Base-by-base conservation (phyloP, 2,329 filamentous ascomycete species). In the Botrytis paeoniae region DNA sequence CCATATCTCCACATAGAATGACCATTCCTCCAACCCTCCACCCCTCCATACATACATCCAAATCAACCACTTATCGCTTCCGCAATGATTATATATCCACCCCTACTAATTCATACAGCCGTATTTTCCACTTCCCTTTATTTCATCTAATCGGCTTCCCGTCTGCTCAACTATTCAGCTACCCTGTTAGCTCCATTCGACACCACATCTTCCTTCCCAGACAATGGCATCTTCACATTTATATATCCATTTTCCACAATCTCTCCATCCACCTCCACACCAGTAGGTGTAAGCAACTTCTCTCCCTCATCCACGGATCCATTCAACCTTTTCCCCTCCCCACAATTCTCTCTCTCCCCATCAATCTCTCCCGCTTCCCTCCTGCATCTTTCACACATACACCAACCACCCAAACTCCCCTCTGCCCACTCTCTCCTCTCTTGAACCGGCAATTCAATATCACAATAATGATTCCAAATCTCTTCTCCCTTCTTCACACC, bases 391-490 rank as follows among this genome's bases (percentile, higher is more conserved):
- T 88, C 84, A 83, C 96, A 99, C 86, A 93, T 91, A 83, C 96
- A 99, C 82, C 89, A 90, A 0, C 96, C 96, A 0, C 96, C 96
- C 70, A 99, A 85, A 74, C 94, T 95, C 8, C 95, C 96, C 64
- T 86, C 85, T 7, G 95, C 93, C 94, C 95, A 98, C 79, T 97
- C 95, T 75, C 96, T 89, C 73, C 96, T 88, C 80, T 96, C 89
- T 77, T 91, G 88, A 3, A 98, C 94, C 0, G 89, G 86, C 74
- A 98, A 81, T 32, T 89, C 86, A 70, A 97, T 87, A 83, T 98
- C 96, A 81, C 95, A 98, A 81, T 99, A 99, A 83, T 98, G 95
- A 80, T 94, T 97, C 75, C 97, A 82, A 62, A 98, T 90, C 84
- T 99, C 95, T 75, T 97, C 90, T 8, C 92, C 95, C 69, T 89